A percentile compares a stretch with the other conserved stretches of the same genome.
Conservation (phyloP, 805 yeast genomes). For the Candida qinlingensis region DNA sequence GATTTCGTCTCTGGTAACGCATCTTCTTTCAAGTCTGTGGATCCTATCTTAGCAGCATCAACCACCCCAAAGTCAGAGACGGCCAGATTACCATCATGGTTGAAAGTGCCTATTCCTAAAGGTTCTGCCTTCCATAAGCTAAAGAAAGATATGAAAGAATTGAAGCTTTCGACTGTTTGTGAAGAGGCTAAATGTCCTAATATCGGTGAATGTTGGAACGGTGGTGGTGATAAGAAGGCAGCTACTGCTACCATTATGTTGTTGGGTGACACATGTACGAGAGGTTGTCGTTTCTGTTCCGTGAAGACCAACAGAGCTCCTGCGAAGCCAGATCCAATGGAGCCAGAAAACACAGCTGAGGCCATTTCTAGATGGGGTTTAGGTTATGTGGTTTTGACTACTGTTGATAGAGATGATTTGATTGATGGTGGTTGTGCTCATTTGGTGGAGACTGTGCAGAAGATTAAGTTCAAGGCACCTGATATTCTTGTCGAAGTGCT, state of each 20-base stretch:
- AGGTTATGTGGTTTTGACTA: conserved; percentile 94
- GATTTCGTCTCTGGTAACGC: conserved; percentile 87
- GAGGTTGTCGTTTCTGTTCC: conserved; percentile 98
- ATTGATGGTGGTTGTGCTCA: conserved; percentile 91
- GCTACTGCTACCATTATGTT: conserved; percentile 98
- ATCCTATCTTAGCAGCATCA: conserved; percentile 72
- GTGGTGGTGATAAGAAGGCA: conserved; percentile 81
- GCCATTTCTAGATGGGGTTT: conserved; percentile 97
- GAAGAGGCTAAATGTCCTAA: conserved; percentile 99
- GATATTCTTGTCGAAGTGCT: conserved; percentile 89
- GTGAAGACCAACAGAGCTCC: conserved; percentile 92
- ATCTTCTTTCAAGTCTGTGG: conserved; percentile 45
- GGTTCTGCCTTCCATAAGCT: conserved; percentile 78
- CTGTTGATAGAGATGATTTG: conserved; percentile 96
- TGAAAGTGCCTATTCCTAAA: conserved; percentile 94
- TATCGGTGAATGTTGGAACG: conserved; percentile 95
- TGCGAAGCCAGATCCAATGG: conserved; percentile 86
- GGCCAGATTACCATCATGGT: conserved; percentile 78
- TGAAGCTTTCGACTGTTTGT: conserved; percentile 91
- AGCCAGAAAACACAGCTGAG: conserved; percentile 96
- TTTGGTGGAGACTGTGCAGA: conserved; percentile 78
- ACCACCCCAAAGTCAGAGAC: conserved; percentile 27
- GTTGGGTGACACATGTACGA: conserved; percentile 96
- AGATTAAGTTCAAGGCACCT: conserved; percentile 83
- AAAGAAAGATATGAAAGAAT: conserved; percentile 81